phyloP scores from a whole-genome alignment of 1,139 yeast species.

The Candida pseudoviswanathii region DNA sequence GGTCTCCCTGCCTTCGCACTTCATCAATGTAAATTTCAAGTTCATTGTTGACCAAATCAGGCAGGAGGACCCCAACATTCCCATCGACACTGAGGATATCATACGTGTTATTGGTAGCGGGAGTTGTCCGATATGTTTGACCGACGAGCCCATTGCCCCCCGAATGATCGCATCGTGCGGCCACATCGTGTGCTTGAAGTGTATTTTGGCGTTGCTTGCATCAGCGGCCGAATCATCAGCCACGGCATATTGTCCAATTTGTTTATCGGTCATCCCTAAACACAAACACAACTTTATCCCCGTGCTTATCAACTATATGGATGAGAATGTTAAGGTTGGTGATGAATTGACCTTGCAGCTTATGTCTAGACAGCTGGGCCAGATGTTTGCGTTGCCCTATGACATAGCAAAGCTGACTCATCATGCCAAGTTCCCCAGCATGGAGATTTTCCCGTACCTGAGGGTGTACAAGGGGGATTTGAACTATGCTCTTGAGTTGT shows the following conservation, averaged over 20 bases:
- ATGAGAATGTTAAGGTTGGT: conserved; percentile 56
- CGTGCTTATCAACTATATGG: conserved; percentile 59
- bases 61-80: conserved; percentile 73
- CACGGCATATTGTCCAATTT: conserved; percentile 80
- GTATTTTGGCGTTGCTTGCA: conserved; percentile 72
- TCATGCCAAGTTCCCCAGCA: conserved; percentile 20
- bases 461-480: conserved; percentile 69
- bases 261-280: conserved; percentile 66
- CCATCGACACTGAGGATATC: conserved; percentile 63
- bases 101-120: conserved; percentile 72
- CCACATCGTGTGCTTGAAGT: conserved; percentile 83
- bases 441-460: conserved; percentile 35
- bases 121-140: conserved; percentile 89
- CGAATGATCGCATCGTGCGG: conserved; percentile 92
- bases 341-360: conserved; percentile 64
- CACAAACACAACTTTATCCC: conserved; percentile 58
- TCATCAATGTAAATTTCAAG: conserved; percentile 82
- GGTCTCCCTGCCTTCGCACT: conserved; percentile 58
- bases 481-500: conserved; percentile 53
- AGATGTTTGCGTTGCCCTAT: conserved; percentile 66
- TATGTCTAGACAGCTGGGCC: conserved; percentile 69
- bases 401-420: conserved; percentile 31
- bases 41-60: conserved; percentile 67
- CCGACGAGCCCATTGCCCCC: conserved; percentile 86
- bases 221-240: conserved; percentile 50